phyloP scores from a whole-genome alignment of 2,329 filamentous ascomycete species.

The Ramularia endophylla region DNA sequence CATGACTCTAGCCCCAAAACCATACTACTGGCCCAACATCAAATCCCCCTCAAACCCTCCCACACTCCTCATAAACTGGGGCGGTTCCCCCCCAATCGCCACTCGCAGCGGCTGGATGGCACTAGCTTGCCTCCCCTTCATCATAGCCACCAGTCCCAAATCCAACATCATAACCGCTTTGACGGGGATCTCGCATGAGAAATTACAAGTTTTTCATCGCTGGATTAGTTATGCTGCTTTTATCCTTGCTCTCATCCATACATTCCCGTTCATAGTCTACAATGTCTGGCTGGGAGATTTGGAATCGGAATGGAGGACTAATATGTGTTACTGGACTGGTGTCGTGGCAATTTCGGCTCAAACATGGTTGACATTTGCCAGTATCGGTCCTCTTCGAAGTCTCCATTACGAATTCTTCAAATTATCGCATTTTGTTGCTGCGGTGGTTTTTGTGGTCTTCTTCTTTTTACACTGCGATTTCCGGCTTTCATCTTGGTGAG shows the following conservation, averaged over 20 bases:
- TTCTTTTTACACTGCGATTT: conserved; percentile 58
- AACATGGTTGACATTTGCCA: conserved; percentile 51
- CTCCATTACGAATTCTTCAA: conserved; percentile 59
- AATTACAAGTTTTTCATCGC: conserved; percentile 51
- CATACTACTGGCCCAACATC: conserved; percentile 48
- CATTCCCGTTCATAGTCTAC: conserved; percentile 54
- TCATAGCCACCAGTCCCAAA: conserved; percentile 42
- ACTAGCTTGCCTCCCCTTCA: conserved; percentile 47
- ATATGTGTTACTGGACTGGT: conserved; percentile 50
- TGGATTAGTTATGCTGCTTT: conserved; percentile 54
- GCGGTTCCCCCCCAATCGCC: conserved; percentile 49
- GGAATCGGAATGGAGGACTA: conserved; percentile 40
- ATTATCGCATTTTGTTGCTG: conserved; percentile 48
- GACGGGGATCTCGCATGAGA: conserved; percentile 53
- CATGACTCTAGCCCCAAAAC: conserved; percentile 35
- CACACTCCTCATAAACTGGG: conserved; percentile 31
- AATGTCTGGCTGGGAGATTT: conserved; percentile 46
- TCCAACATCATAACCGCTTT: conserved; percentile 50
- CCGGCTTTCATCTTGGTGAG: conserved; percentile 48
- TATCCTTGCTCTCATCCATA: conserved; percentile 51
- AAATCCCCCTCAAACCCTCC: conserved; percentile 11
- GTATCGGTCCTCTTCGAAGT: conserved; percentile 45
- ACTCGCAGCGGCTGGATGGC: conserved; percentile 50
- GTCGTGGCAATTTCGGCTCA: conserved; percentile 50
- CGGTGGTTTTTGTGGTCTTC: conserved; percentile 51